Conservation (phyloP, 306 rosid genomes). For the Pyrus betulifolia region DNA sequence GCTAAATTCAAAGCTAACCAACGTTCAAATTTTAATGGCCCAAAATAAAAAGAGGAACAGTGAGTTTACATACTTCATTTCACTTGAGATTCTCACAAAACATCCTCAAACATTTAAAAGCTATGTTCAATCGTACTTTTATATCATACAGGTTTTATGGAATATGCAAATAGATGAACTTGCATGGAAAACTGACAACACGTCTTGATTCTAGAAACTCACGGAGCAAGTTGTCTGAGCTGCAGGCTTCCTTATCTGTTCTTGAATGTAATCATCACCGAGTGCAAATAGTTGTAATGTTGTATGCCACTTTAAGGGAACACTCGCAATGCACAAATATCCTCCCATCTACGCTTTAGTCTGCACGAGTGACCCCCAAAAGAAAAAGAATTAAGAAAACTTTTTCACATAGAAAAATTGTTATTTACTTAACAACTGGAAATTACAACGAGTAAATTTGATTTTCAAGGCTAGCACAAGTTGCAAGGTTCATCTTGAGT, state of each 20-base stretch:
- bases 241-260: slow-evolving; percentile 67
- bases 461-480: background rate
- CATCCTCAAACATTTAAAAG: background rate
- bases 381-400: too few relatives aligned
- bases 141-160: background rate
- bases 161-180: background rate
- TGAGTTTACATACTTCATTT: background rate
- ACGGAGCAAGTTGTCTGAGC: slow-evolving; percentile 57
- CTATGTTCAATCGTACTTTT: background rate
- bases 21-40: background rate
- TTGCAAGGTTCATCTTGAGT: background rate
- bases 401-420: background rate
- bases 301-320: too few relatives aligned
- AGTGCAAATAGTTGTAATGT: slow-evolving; percentile 37
- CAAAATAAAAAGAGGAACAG: background rate
- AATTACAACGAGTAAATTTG: background rate
- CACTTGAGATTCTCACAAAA: background rate
- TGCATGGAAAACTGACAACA: background rate
- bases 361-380: slow-evolving; percentile 25
- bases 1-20: slow-evolving; percentile 1
- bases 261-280: slow-evolving; percentile 77
- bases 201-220: slow-evolving; percentile 18
- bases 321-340: slow-evolving; percentile 40
- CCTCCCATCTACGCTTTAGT: slow-evolving; percentile 54
- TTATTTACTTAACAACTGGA: background rate